Evolutionary conservation across 257 asterid species (phyloP), one percentile per base, ranked within the genome.

Genomic region (Nicotiana tabacum): DNA sequence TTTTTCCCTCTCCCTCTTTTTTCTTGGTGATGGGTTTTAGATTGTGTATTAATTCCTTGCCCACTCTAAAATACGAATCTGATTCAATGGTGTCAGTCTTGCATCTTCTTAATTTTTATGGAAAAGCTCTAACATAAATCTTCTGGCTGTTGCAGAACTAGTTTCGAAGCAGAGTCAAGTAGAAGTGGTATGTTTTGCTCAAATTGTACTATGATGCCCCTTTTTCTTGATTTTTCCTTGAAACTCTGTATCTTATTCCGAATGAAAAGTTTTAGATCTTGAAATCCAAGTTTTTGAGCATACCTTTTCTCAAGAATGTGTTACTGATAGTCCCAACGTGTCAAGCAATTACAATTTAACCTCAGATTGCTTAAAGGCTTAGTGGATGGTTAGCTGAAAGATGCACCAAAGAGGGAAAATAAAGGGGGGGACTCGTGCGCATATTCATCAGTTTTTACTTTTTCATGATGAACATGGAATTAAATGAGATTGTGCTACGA

Each of bases 111-210:
- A 32, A 65, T 21, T 58, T 30, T 82, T 70, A 57, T 32, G 82
- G 39, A 17, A 46, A 81, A 66, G 48, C 27, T 77, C 83, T 89
- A 72, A 84, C 74, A 29, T 24, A 81, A 67, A 57, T 77, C 56
- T 80, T 77, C 82, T 58, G 60, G 64, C 35, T 82, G 46, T 76
- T 84, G 96, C 94, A 93, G 99, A 90, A 32, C 83, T 85, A 83
- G 87, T 84, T 81, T 90, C 76, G 83, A 84, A 56, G 84, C 87
- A 87, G 86, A 88, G 72, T 77, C 87, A 85, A 62, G 83, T 67
- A 39, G 85, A 90, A 27, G 77, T 81, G 90, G 98, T 95, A 90
- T 43, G 90, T 80, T 37, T 13, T 84, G 85, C 27, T 55, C 78
- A 81, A 46, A 27, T 66, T 35, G 33, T 58, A 21, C 66, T 61